Evolutionary conservation across 2,329 filamentous ascomycete species (phyloP).

Genomic region (Trichoderma afroharzianum): DNA sequence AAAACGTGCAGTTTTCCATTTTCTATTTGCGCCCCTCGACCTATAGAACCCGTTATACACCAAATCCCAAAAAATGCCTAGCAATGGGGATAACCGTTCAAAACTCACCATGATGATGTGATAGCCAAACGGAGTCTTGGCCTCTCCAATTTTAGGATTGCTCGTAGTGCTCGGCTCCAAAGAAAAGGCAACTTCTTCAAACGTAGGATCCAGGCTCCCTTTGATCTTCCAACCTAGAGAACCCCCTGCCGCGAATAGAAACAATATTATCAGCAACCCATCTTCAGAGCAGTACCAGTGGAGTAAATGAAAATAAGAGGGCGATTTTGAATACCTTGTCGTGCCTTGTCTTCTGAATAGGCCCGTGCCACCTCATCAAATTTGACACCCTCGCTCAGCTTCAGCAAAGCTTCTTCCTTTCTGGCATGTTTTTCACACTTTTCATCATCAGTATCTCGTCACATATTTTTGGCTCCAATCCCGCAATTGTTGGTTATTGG

Average conservation of each 20-base stretch:
- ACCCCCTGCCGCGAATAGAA: conserved; percentile 50
- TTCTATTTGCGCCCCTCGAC: conserved; percentile 17
- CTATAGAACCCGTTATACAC: neutral
- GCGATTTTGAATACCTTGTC: conserved; percentile 46
- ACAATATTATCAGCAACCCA: neutral
- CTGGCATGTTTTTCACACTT: conserved; percentile 73
- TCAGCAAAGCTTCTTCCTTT: conserved; percentile 70
- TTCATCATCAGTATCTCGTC: neutral
- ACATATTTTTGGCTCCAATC: neutral
- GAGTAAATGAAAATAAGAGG: neutral
- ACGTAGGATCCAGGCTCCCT: conserved; percentile 62
- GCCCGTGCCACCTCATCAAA: conserved; percentile 72
- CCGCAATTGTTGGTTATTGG: neutral
- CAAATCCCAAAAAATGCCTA: neutral
- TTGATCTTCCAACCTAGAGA: conserved; percentile 70
- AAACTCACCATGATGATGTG: conserved; percentile 70
- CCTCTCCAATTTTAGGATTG: conserved; percentile 64
- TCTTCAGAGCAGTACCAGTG: neutral
- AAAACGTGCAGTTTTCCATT: neutral
- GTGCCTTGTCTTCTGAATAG: conserved; percentile 74
- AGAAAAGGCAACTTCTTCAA: conserved; percentile 69
- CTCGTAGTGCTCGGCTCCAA: conserved; percentile 63
- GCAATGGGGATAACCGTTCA: neutral
- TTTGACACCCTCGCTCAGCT: conserved; percentile 62
- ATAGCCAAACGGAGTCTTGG: conserved; percentile 72